Conservation (phyloP, 2,329 filamentous ascomycete genomes). For the Endoconidiophora laricicola region DNA sequence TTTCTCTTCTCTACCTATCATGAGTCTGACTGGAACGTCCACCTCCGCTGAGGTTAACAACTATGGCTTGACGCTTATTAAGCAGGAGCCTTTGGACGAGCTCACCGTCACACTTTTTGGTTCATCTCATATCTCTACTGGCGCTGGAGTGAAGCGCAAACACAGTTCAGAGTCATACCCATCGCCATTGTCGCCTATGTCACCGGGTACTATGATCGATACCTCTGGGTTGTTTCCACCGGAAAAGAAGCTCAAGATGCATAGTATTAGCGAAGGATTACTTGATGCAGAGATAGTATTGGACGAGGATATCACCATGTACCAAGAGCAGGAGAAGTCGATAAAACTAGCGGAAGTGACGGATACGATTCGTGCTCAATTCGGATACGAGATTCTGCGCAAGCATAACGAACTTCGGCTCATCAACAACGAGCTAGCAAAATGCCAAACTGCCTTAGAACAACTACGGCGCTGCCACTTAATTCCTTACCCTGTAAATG, state of each 20-base stretch:
- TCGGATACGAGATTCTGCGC: constrained; percentile 78
- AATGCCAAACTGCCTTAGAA: constrained; percentile 85
- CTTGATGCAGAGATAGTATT: background rate
- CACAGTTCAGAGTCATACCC: constrained; percentile 9
- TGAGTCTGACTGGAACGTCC: too few species aligned
- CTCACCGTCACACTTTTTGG: constrained; percentile 1
- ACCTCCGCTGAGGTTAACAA: constrained; percentile 1
- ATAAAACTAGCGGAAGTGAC: constrained; percentile 4
- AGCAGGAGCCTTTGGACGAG: constrained; percentile 11
- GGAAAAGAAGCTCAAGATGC: constrained; percentile 7
- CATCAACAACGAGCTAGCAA: constrained; percentile 90
- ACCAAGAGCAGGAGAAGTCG: background rate
- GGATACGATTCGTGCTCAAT: constrained; percentile 54
- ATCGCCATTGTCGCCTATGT: constrained; percentile 9
- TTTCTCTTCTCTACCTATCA: too few species aligned
- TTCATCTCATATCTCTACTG: background rate
- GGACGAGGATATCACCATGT: constrained; percentile 1
- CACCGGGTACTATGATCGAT: constrained; percentile 5
- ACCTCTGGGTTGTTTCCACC: constrained; percentile 3
- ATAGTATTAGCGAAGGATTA: constrained; percentile 3
- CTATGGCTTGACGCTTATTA: constrained; percentile 7
- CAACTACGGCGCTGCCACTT: constrained; percentile 84
- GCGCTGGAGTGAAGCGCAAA: constrained; percentile 10
- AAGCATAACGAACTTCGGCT: constrained; percentile 90
- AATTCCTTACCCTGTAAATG: constrained; percentile 69